Evolutionary conservation across 345 rosid genomes (phyloP), one percentile per base, ranked within the genome.

Genomic region (Combretum micranthum): DNA sequence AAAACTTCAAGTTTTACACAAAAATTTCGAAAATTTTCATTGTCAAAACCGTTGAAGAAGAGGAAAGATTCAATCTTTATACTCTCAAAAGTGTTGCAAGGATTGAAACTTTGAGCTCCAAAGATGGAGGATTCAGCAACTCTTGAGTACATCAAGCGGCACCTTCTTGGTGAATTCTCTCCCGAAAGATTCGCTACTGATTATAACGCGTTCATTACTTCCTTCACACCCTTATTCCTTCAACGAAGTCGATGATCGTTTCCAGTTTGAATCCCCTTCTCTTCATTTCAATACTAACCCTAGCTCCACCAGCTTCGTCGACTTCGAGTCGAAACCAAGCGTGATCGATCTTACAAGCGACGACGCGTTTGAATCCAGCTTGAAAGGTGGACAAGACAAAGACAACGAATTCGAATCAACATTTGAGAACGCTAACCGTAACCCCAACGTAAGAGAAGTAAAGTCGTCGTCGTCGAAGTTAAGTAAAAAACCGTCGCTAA

Each of bases 121-220:
- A 5, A 25, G 8, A 32, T 32, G 39, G 39, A 32, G 39, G 39
- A 32, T 5, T 32, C 39, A 4, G 39, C 8, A 5, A 5, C 83
- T 14, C 78, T 87, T 20, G 75, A 61, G 67, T 59, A 66, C 43
- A 80, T 87, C 49, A 59, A 80, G 63, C 74, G 62, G 6, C 77
- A 77, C 43, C 77, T 87, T 22, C 68, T 87, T 19, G 81, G 60
- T 39, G 92, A 84, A 39, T 10, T 20, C 9, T 72, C 87, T 46
- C 84, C 87, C 57, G 15, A 13, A 49, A 50, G 49, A 14, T 44
- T 15, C 20, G 15, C 51, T 44, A 57, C 39, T 32, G 15, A 55
- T 64, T 51, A 75, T 75, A 15, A 50, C 23, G 21, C 75, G 76
- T 1, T 20, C 70, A 4, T 20, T 59, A 13, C 23, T 69, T 1